Percentiles rank a stretch among this genome's conserved stretches.
These are phyloP conservation scores for Backusella morwellensis DNA, from an alignment of 192 early-diverging fungal species.

Conservation along the genomic window DNA sequence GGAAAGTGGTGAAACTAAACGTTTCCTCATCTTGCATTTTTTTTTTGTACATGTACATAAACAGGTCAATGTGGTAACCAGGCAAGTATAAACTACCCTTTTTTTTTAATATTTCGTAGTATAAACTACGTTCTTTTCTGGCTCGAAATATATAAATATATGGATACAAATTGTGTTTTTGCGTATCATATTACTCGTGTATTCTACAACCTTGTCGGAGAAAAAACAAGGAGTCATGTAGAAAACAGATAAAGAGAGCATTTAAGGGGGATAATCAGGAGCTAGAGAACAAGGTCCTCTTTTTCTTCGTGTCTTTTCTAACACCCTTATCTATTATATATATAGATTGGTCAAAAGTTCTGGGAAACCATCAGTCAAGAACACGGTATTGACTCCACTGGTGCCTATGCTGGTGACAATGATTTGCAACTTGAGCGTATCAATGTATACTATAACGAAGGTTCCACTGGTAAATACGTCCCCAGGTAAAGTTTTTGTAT, in stretches of 20 bases:
- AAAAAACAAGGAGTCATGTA: neutral
- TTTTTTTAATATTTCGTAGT: neutral
- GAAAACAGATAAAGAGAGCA: neutral
- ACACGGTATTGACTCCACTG: conserved; percentile 70
- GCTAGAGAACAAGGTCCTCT: neutral
- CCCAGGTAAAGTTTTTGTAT: conserved; percentile 45
- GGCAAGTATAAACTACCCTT: neutral
- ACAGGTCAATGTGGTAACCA: conserved; percentile 56
- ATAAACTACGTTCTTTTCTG: neutral
- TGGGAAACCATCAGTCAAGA: conserved; percentile 85
- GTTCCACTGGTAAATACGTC: conserved; percentile 62
- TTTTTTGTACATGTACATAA: conserved; percentile 11
- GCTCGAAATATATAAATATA: neutral
- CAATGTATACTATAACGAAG: conserved; percentile 82
- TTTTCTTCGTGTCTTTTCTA: neutral
- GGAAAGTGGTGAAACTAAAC: neutral
- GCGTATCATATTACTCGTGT: neutral
- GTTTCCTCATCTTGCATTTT: neutral
- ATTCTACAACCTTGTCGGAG: neutral
- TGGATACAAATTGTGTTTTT: neutral
- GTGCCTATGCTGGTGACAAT: conserved; percentile 57
- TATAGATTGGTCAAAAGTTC: conserved; percentile 79
- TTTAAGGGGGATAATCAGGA: neutral
- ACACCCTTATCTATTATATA: neutral
- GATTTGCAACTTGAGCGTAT: conserved; percentile 71